Conservation (phyloP, 1,139 yeast species). For the Pichia sp. region DNA sequence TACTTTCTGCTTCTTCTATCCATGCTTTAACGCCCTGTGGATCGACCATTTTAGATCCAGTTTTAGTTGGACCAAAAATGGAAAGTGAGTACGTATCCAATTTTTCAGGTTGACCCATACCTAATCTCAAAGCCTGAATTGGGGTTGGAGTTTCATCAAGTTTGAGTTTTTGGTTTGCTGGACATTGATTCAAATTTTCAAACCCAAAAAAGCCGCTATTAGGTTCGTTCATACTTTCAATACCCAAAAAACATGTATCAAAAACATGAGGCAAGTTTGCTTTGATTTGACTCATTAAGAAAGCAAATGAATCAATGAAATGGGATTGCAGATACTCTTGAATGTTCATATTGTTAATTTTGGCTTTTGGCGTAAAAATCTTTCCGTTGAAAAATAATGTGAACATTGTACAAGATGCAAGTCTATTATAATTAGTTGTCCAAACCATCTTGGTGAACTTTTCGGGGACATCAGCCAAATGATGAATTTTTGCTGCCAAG, state of each 20-base stretch:
- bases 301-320: constrained; percentile 46
- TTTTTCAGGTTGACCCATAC: constrained; percentile 61
- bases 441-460: constrained; percentile 80
- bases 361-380: constrained; percentile 61
- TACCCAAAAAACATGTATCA: constrained; percentile 47
- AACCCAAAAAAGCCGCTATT: constrained; percentile 57
- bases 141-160: constrained; percentile 65
- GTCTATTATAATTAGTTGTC: constrained; percentile 78
- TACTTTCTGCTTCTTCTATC: constrained; percentile 38
- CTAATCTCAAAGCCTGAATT: constrained; percentile 51
- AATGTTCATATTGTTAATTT: constrained; percentile 62
- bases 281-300: constrained; percentile 46
- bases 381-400: constrained; percentile 79
- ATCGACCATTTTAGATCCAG: constrained; percentile 47
- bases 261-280: constrained; percentile 45
- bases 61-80: constrained; percentile 64
- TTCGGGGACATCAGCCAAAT: constrained; percentile 36
- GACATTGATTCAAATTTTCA: constrained; percentile 37
- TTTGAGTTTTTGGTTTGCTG: constrained; percentile 47
- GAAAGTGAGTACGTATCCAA: constrained; percentile 63
- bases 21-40: constrained; percentile 66
- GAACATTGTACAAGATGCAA: constrained; percentile 78
- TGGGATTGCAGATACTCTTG: constrained; percentile 69
- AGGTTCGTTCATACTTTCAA: constrained; percentile 88
- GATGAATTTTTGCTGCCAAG: constrained; percentile 73